Base-by-base conservation (phyloP, 2,329 filamentous ascomycete genomes). In the Fusarium sp. region DNA sequence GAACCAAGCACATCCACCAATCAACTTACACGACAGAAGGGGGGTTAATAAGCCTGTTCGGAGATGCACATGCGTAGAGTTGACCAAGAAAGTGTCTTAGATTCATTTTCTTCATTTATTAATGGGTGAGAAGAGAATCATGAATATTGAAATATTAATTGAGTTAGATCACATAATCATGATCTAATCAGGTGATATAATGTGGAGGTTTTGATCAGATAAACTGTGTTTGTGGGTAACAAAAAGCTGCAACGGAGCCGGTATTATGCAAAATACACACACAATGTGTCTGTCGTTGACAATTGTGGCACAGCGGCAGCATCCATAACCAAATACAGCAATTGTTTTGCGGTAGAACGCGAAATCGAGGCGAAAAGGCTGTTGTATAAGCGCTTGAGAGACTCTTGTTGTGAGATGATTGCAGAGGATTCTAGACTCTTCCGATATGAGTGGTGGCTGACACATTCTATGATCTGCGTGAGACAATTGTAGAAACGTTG, bases 11-110 rank as follows among this genome's bases (percentile, higher is more conserved):
- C 53, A 15, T 60, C 69, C 73, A 68, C 74, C 74, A 76, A 76
- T 76, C 75, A 76, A 76, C 75, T 76, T 76, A 76, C 75, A 76
- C 64, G 73, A 66, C 64, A 35, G 38, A n/a, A 26, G 23, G 45
- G 35, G 56, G 49, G 63, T 35, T 32, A 38, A 41, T 48, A 48
- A 67, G 61, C 27, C 41, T 45, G 27, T n/a, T 55, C 15, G 37
- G 41, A 58, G 60, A 64, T 48, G 32, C n/a, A 64, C 23, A 64
- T 56, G 27, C 27, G 41, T 56, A 26, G 13, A 32, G 18, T 54
- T 64, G 62, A 15, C 52, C 61, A 40, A 65, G 50, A 38, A 60
- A 37, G 48, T 26, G 26, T 52, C 32, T 40, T 30, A 32, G 17
- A 18, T 30, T n/a, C 50, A 30, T 14, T 45, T 44, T 12, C 44